Conservation (phyloP, 441 rosid species). For the Adansonia madagascariensis region DNA sequence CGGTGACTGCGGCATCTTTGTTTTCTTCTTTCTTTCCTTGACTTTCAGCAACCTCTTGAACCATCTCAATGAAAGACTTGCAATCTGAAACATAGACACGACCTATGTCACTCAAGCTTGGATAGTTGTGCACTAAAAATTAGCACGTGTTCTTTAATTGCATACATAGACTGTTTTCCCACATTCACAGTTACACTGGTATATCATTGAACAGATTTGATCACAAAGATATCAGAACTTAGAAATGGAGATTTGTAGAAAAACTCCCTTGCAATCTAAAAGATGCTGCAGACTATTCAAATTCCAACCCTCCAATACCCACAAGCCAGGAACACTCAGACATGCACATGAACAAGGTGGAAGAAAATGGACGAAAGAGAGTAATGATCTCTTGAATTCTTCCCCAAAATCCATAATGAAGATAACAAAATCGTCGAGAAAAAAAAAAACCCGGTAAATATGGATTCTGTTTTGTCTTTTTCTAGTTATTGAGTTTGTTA, state of each 20-base stretch:
- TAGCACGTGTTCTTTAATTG: no score
- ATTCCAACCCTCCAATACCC: no score
- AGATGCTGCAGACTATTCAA: neutral
- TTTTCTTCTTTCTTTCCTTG: constrained; percentile 51
- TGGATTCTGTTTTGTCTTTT: neutral
- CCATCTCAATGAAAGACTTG: constrained; percentile 57
- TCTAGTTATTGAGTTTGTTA: no score
- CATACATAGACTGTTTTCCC: neutral
- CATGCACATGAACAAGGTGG: neutral
- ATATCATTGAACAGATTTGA: neutral
- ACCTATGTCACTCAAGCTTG: neutral
- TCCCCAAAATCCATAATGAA: neutral
- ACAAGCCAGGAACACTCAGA: neutral
- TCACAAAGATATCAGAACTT: neutral
- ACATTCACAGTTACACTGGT: neutral
- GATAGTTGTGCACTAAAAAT: neutral
- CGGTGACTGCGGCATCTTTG: constrained; percentile 56
- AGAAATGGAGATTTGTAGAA: neutral
- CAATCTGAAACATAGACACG: constrained; percentile 43
- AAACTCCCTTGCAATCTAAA: no score
- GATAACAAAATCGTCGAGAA: neutral
- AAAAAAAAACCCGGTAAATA: neutral
- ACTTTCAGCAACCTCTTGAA: constrained; percentile 61
- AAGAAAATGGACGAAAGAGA: no score
- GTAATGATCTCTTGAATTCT: neutral